These are phyloP conservation scores for Kodamaea anthophila DNA, from an alignment of 1,139 yeast species.

Conservation along the genomic window DNA sequence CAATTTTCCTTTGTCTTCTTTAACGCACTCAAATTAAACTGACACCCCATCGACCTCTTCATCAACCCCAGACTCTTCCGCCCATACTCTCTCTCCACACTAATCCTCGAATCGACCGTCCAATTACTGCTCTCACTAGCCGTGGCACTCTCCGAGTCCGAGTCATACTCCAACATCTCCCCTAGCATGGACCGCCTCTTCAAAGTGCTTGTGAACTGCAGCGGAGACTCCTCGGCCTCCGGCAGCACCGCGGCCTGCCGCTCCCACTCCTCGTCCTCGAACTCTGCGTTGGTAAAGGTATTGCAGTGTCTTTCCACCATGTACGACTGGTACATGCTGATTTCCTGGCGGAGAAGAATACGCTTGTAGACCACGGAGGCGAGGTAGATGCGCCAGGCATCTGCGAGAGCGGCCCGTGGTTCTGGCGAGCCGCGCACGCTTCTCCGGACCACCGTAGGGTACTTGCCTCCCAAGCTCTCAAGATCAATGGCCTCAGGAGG, in stretches of 20 bases:
- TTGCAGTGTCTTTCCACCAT: conserved; percentile 9
- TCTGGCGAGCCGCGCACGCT: no score
- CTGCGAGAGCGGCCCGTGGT: conserved; percentile 14
- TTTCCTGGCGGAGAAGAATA: conserved; percentile 39
- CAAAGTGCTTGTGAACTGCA: conserved; percentile 5
- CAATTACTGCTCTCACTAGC: no score
- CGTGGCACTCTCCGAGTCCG: no score
- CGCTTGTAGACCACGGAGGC: conserved; percentile 32
- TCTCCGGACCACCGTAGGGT: no score
- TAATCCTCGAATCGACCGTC: no score
- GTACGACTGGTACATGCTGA: conserved; percentile 29
- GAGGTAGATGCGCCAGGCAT: conserved; percentile 36
- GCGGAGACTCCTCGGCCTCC: not conserved
- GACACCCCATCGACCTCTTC: no score
- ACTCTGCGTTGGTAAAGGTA: conserved; percentile 3
- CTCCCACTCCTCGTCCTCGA: conserved; percentile 4
- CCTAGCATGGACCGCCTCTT: conserved; percentile 41
- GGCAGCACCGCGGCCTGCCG: not conserved
- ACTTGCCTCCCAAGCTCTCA: no score
- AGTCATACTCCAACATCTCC: conserved; percentile 42
- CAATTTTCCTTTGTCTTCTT: no score
- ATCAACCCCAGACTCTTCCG: no score
- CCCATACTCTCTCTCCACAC: no score
- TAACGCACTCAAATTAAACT: no score
- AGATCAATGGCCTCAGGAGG: no score